Conservation (phyloP, 2,329 filamentous ascomycete species). For the Fusarium annulatum region DNA sequence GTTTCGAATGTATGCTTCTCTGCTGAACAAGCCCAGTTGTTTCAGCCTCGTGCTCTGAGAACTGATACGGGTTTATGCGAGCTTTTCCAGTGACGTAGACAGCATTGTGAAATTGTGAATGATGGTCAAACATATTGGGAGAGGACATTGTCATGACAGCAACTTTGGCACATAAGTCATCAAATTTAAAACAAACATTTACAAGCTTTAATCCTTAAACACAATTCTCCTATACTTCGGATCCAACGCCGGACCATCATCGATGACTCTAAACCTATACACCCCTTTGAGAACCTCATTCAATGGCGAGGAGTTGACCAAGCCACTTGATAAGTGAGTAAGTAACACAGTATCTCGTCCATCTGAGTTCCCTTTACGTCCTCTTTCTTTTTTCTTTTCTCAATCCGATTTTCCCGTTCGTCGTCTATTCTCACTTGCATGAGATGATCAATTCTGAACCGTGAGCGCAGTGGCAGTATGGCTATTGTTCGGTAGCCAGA, state of each 20-base stretch:
- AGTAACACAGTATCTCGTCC: constrained; percentile 10
- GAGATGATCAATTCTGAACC: constrained; percentile 9
- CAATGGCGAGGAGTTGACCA: constrained; percentile 23
- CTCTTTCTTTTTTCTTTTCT: constrained; percentile 24
- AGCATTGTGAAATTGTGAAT: not conserved
- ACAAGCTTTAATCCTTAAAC: constrained; percentile 27
- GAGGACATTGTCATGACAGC: not conserved
- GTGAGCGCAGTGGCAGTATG: constrained; percentile 11
- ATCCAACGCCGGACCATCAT: constrained; percentile 57
- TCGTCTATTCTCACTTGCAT: constrained; percentile 16
- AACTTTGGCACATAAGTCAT: not conserved
- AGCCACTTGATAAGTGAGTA: not conserved
- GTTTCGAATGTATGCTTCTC: not conserved
- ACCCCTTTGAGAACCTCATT: constrained; percentile 30
- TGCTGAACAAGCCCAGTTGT: not conserved
- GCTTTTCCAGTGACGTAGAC: not conserved
- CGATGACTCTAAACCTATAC: constrained; percentile 53
- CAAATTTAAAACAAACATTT: constrained; percentile 7
- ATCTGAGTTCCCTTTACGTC: constrained; percentile 26
- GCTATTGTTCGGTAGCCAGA: constrained; percentile 42
- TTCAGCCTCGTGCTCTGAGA: not conserved
- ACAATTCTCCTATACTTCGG: constrained; percentile 27
- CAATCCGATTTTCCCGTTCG: constrained; percentile 27
- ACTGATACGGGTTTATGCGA: not conserved
- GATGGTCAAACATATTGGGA: not conserved